These are phyloP conservation scores for Fusarium sp. DNA, from an alignment of 2,329 filamentous ascomycete species.

Conservation along the genomic window DNA sequence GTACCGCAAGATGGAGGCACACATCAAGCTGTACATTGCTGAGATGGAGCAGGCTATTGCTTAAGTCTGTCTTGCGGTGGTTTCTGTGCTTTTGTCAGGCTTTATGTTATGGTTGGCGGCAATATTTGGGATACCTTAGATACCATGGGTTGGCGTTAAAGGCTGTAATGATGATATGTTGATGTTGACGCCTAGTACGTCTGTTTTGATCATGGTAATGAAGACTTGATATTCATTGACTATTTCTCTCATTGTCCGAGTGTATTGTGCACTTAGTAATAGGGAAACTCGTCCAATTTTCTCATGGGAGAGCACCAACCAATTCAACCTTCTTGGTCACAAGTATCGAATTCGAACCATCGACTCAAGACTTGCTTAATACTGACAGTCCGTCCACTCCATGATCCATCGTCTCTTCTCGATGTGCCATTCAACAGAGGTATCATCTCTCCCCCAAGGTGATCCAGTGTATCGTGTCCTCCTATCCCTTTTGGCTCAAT, in stretches of 20 bases:
- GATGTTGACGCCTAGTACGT: slow-evolving; percentile 14
- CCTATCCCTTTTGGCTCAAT: slow-evolving; percentile 55
- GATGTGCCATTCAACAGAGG: slow-evolving; percentile 70
- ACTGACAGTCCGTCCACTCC: slow-evolving; percentile 67
- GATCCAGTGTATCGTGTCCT: slow-evolving; percentile 46
- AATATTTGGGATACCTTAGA: slow-evolving; percentile 38
- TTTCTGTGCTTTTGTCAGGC: slow-evolving; percentile 9
- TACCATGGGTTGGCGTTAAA: slow-evolving; percentile 55
- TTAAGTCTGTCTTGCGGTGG: neutral
- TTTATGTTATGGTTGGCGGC: slow-evolving; percentile 26
- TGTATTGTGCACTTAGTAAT: neutral
- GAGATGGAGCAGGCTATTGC: slow-evolving; percentile 94
- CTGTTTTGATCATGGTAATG: slow-evolving; percentile 7
- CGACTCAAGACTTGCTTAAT: slow-evolving; percentile 66
- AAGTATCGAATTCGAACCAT: slow-evolving; percentile 64
- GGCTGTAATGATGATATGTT: slow-evolving; percentile 28
- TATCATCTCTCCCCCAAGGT: slow-evolving; percentile 61
- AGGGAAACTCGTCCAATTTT: neutral
- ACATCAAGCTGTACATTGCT: slow-evolving; percentile 96
- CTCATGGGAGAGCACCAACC: neutral
- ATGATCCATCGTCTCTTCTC: slow-evolving; percentile 61
- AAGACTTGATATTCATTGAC: slow-evolving; percentile 7
- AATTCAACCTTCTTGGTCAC: slow-evolving; percentile 3
- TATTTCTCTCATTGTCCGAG: no score
- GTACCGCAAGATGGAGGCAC: slow-evolving; percentile 96